Evolutionary conservation across 202 grass and related monocot genomes (phyloP).

Genomic region (Panicum hallii): DNA sequence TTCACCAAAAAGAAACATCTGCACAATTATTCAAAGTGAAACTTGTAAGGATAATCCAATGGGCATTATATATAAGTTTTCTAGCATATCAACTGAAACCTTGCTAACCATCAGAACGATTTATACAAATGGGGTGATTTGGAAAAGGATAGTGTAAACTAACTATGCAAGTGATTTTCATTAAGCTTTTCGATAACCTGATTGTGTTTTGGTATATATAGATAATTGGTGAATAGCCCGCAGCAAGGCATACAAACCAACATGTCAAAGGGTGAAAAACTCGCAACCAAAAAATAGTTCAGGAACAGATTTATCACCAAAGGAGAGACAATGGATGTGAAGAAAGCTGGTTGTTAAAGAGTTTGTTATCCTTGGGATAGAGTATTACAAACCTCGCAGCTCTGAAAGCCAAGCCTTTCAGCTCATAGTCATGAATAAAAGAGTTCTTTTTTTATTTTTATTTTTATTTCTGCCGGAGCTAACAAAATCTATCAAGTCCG

Average conservation of each 20-base stretch:
- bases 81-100: no score
- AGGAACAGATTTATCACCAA: neutral
- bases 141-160: neutral
- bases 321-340: neutral
- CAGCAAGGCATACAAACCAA: neutral
- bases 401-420: no score
- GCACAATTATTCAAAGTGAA: no score
- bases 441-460: no score
- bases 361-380: constrained; percentile 10
- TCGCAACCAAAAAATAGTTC: neutral
- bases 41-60: no score
- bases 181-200: constrained; percentile 12
- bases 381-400: neutral
- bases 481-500: constrained; percentile 92
- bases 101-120: no score
- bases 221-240: neutral
- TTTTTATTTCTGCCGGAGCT: constrained; percentile 94
- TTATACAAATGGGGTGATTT: no score
- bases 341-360: neutral
- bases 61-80: no score
- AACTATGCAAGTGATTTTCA: constrained; percentile 7
- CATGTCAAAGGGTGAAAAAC: neutral
- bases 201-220: constrained; percentile 10
- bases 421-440: no score
- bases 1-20: no score